These are phyloP conservation scores for Pseudofabraea citricarpa DNA, from an alignment of 2,329 filamentous ascomycete genomes.

Conservation along the genomic window DNA sequence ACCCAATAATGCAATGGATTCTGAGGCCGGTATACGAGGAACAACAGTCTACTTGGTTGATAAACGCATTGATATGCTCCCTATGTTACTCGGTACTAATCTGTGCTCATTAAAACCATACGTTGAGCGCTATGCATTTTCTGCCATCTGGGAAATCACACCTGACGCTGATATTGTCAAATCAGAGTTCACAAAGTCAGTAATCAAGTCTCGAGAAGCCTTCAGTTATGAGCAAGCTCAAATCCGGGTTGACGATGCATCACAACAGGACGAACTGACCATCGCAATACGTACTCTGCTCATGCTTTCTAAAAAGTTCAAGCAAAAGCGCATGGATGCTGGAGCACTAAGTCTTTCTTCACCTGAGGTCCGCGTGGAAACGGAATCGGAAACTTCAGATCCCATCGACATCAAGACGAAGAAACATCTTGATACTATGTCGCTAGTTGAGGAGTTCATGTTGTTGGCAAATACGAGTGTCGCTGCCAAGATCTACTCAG, in stretches of 20 bases:
- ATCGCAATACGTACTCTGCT: conserved; percentile 83
- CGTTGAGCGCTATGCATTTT: conserved; percentile 90
- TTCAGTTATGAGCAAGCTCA: conserved; percentile 98
- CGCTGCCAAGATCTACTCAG: conserved; percentile 80
- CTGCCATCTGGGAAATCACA: conserved; percentile 83
- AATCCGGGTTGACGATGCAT: conserved; percentile 82
- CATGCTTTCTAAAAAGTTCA: conserved; percentile 85
- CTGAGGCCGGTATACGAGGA: conserved; percentile 86
- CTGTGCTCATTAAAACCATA: conserved; percentile 95
- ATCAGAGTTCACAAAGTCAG: conserved; percentile 91
- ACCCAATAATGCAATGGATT: conserved; percentile 94
- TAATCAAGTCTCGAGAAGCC: conserved; percentile 92
- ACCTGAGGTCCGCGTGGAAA: conserved; percentile 95
- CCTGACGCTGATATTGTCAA: conserved; percentile 79
- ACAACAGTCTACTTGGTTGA: conserved; percentile 97
- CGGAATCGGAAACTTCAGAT: conserved; percentile 92
- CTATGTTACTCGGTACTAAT: conserved; percentile 91
- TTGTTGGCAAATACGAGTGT: conserved; percentile 95
- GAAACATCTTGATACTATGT: conserved; percentile 90
- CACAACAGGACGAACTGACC: conserved; percentile 85
- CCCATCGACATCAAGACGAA: conserved; percentile 97
- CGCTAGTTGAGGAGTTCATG: conserved; percentile 98
- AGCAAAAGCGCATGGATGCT: conserved; percentile 93
- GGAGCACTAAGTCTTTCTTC: conserved; percentile 93
- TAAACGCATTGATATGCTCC: conserved; percentile 99